Percentiles rank a stretch among this genome's conserved stretches.
Conservation (phyloP, 352 stramenopile species). For the Globisporangium heterothallicum region DNA sequence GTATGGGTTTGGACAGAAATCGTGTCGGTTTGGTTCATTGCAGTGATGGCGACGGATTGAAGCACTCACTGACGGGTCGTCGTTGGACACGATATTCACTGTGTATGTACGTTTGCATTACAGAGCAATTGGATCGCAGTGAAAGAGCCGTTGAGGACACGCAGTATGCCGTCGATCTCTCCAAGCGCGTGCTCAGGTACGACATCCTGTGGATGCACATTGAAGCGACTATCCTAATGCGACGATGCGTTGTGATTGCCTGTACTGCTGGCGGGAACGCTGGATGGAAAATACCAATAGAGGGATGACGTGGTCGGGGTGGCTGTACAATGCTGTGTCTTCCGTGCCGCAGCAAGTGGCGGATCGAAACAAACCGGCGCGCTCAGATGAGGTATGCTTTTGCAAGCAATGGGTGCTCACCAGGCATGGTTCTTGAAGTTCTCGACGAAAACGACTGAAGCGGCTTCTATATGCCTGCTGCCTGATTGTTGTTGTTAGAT, state of each 20-base stretch:
- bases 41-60: background rate
- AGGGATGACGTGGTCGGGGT: slow-evolving; percentile 78
- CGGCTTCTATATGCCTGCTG: background rate
- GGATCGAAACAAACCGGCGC: slow-evolving; percentile 1
- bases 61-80: background rate
- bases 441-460: no score
- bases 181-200: slow-evolving; percentile 49
- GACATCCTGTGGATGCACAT: background rate
- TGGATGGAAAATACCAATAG: no score
- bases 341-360: slow-evolving; percentile 19
- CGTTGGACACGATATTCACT: background rate
- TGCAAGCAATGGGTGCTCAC: no score
- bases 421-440: no score
- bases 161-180: slow-evolving; percentile 49
- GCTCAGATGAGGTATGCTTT: slow-evolving; percentile 1
- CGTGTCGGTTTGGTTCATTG: no score
- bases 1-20: background rate
- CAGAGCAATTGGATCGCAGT: slow-evolving; percentile 53
- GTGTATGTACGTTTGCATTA: background rate
- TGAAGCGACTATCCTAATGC: background rate
- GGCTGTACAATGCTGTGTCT: slow-evolving; percentile 71
- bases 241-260: background rate
- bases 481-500: slow-evolving; percentile 43
- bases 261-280: background rate
- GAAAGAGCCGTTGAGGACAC: slow-evolving; percentile 54